Conservation (phyloP, 129 eudicot species). For the Daucus carota region DNA sequence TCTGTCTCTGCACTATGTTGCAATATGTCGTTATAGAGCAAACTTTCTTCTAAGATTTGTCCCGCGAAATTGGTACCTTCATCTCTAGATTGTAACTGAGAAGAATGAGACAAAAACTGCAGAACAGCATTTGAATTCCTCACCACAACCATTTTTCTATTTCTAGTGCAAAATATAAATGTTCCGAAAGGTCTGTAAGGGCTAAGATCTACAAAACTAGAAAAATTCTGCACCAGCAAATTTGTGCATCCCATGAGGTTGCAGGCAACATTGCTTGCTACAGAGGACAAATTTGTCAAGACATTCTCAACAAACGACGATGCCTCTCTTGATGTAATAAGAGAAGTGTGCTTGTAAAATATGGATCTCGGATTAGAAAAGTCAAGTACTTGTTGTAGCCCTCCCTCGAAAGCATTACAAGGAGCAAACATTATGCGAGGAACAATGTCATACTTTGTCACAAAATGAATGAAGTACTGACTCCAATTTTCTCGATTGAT, state of each 20-base stretch:
- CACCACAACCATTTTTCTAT: constrained; percentile 39
- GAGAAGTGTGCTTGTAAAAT: not conserved
- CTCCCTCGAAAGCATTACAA: constrained; percentile 18
- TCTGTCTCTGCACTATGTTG: constrained; percentile 22
- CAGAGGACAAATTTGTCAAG: constrained; percentile 27
- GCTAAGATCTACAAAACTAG: constrained; percentile 59
- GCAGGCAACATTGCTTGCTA: constrained; percentile 43
- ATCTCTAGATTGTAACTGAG: constrained; percentile 23
- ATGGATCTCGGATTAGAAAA: not conserved
- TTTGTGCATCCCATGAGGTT: constrained; percentile 41
- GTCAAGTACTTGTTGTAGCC: constrained; percentile 22
- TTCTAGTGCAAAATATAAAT: constrained; percentile 52
- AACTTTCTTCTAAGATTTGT: constrained; percentile 16
- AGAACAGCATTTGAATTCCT: constrained; percentile 60
- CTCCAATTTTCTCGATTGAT: constrained; percentile 63
- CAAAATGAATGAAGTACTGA: constrained; percentile 48
- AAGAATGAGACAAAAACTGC: constrained; percentile 51
- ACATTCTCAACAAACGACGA: constrained; percentile 24
- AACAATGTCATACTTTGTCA: constrained; percentile 55
- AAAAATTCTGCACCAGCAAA: constrained; percentile 42
- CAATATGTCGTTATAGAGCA: constrained; percentile 30
- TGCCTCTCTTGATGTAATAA: constrained; percentile 7
- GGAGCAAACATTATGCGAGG: constrained; percentile 47
- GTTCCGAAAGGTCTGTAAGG: constrained; percentile 85
- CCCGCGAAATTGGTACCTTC: constrained; percentile 5